phyloP scores from a whole-genome alignment of 805 yeast species.

The Schwanniomyces vanrijiae region DNA sequence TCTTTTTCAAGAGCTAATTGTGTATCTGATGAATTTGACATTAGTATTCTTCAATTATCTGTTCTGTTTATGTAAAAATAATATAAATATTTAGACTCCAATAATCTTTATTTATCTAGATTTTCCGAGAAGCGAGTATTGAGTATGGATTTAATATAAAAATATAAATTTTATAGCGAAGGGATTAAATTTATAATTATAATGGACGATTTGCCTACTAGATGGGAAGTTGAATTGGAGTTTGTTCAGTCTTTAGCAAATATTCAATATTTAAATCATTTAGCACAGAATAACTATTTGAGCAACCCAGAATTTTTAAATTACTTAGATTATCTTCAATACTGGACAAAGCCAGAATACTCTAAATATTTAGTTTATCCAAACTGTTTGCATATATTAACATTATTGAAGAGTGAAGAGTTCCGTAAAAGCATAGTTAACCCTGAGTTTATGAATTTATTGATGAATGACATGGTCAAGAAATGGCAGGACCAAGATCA shows the following conservation, averaged over 20 bases:
- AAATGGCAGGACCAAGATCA: conserved; percentile 53
- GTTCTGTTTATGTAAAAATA: not conserved
- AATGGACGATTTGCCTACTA: conserved; percentile 51
- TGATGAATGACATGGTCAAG: conserved; percentile 75
- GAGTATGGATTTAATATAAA: not conserved
- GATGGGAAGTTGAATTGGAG: conserved; percentile 91
- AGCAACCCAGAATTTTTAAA: conserved; percentile 70
- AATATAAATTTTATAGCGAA: not conserved
- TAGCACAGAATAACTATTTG: conserved; percentile 81
- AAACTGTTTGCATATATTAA: conserved; percentile 78
- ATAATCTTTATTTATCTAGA: not conserved
- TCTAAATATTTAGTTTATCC: conserved; percentile 78
- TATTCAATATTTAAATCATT: conserved; percentile 78
- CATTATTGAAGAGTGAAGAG: conserved; percentile 53
- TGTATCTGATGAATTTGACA: conserved; percentile 5
- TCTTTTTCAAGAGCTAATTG: conserved; percentile 26
- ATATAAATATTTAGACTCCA: not conserved
- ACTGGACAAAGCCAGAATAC: conserved; percentile 78
- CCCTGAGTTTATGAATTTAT: conserved; percentile 54
- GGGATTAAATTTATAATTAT: not conserved
- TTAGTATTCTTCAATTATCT: not conserved
- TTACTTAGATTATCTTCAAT: conserved; percentile 77
- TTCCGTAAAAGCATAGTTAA: conserved; percentile 57
- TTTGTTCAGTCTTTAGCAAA: conserved; percentile 92
- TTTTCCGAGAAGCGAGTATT: not conserved